Base-by-base conservation (phyloP, 345 rosid species). In the Theobroma cacao region DNA sequence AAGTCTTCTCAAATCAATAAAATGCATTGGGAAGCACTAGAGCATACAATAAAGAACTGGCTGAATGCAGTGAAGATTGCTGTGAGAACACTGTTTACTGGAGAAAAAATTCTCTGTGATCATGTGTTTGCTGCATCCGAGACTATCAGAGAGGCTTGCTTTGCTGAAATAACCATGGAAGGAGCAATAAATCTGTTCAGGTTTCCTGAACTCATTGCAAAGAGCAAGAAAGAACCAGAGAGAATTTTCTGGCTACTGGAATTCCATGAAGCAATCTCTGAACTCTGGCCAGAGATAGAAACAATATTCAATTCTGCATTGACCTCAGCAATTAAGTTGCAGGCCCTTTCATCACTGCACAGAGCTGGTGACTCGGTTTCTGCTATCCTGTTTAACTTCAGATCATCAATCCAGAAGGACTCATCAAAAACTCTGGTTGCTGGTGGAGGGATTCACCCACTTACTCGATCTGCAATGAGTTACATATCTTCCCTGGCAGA, bases 361-460 rank as follows among this genome's bases (percentile, higher is more conserved):
- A 87, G 88, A 69, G 91, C 94, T 26, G 89, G 91, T 4, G 86
- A 85, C 12, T 83, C 91, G 0, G 84, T 85, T 31, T 82, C 79
- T 5, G 75, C 73, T 17, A 84, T 87, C 56, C 80, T 94, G 24
- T 71, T 77, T 3, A 88, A 88, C 18, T 90, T 94, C 56, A 91
- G 87, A 52, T 75, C 89, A 17, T 79, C 88, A 9, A 81, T 96
- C 75, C 87, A 85, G 26, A 92, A 89, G 45, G 91, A 88, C 79
- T 79, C 85, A 0, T 82, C 91, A 1, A 92, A 85, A 79, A 53
- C 76, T 20, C 65, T 63, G 2, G 82, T 82, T 8, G 79, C 87
- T 18, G 97, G 98, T 6, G 95, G 94, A 26, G 94, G 94, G 45
- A 81, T 96, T 80, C 98, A 92, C 62, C 95, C 87, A 11, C 87